Conservation (phyloP, 2,329 filamentous ascomycete genomes). For the Neonectria coccinea region DNA sequence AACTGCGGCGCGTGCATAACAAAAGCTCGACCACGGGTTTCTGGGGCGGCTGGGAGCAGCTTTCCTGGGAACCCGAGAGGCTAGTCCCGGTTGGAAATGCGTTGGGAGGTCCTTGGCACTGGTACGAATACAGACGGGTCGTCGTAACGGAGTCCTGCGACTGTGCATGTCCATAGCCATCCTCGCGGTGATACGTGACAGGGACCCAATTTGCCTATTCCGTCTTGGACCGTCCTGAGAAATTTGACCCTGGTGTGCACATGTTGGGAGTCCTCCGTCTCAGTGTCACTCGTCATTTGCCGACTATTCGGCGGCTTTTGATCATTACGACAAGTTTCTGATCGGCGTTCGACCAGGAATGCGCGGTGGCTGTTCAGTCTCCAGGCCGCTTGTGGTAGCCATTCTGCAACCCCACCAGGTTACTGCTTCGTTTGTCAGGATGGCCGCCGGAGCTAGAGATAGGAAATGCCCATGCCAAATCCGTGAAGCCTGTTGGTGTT, state of each 20-base stretch:
- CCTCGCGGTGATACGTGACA: conserved; percentile 21
- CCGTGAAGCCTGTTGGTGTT: conserved; percentile 10
- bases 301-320: conserved; percentile 1
- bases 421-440: conserved; percentile 9
- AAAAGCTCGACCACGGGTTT: conserved; percentile 10
- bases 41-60: conserved; percentile 15
- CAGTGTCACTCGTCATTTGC: conserved; percentile 15
- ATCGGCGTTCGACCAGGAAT: conserved; percentile 23
- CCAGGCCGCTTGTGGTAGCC: conserved; percentile 19
- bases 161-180: conserved; percentile 5
- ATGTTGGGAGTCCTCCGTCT: conserved; percentile 13
- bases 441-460: conserved; percentile 9
- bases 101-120: conserved; percentile 17
- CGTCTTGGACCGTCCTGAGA: conserved; percentile 16
- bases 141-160: conserved; percentile 17
- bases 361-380: conserved; percentile 11
- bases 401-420: conserved; percentile 26
- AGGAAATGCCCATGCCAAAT: conserved; percentile 11
- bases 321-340: conserved; percentile 23
- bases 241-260: conserved; percentile 12
- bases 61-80: conserved; percentile 21
- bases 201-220: conserved; percentile 14
- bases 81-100: conserved; percentile 11
- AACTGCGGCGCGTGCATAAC: conserved; percentile 23
- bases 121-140: conserved; percentile 11